Base-by-base conservation (phyloP, 164 flowering plant genomes). In the Platanus orientalis region DNA sequence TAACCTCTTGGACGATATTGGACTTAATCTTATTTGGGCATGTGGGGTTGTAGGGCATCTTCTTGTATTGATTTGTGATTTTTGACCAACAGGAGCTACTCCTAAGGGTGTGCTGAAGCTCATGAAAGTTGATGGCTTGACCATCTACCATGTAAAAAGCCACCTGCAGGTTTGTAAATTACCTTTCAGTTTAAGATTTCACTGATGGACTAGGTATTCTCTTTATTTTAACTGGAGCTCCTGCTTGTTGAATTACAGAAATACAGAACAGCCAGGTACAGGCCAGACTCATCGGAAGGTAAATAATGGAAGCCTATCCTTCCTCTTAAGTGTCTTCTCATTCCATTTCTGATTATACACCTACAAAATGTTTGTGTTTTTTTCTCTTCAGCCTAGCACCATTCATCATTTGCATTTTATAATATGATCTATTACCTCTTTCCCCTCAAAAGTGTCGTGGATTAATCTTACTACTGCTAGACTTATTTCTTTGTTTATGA, bases 71-170 rank as follows among this genome's bases (percentile, higher is more conserved):
- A 47, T 26, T n/a, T 60, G 2, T 23, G 27, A 24, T 50, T 34
- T 17, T 65, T 48, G 36, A 59, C 27, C 30, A 48, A 20, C 78
- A 87, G 94, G 78, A 60, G 94, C 94, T 70, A 88, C 94, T 42
- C 94, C 90, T 4, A 88, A 85, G 61, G 90, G 86, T 49, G 80
- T 88, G 24, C 69, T 84, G 53, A 88, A 82, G 78, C 84, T 76
- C 57, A 88, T 88, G 90, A 88, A 88, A 64, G 82, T 80, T 23
- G 82, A 81, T 75, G 80, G 89, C 40, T 57, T 88, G 59, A 88
- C 90, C 19, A 88, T 88, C 55, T 88, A 88, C 75, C 94, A 88
- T 64, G 90, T 88, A 17, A 88, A 88, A 76, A 88, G 94, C 71
- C 94, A 88, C 72, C 74, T 85, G 58, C 90, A 87, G 86, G 94